A percentile compares a stretch with the other conserved stretches of the same genome.
Conservation (phyloP, 2,329 filamentous ascomycete genomes). For the Sphaerulina vaccinii region DNA sequence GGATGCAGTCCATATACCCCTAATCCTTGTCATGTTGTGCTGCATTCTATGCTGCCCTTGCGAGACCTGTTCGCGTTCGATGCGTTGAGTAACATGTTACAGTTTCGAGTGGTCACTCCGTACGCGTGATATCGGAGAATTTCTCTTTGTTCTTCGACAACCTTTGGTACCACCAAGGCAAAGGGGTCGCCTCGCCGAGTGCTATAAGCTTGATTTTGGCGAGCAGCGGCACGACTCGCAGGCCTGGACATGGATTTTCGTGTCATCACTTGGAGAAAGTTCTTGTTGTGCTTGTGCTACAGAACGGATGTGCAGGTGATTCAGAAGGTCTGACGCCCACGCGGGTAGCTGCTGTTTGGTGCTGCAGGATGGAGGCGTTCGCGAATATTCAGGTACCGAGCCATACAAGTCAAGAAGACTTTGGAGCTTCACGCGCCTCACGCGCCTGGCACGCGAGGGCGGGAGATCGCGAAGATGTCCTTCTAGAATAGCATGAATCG, state of each 20-base stretch:
- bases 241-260: neutral
- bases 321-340: too few species aligned
- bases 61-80: neutral
- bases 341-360: neutral
- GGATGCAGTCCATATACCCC: neutral
- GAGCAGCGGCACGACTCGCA: neutral
- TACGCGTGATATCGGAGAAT: neutral
- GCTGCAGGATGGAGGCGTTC: neutral
- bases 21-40: neutral
- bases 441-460: too few species aligned
- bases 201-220: neutral
- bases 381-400: neutral
- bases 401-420: neutral
- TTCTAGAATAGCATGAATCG: too few species aligned
- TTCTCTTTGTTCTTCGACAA: neutral
- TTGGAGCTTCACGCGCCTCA: neutral
- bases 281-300: neutral
- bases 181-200: neutral
- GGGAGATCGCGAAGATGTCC: too few species aligned
- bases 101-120: neutral
- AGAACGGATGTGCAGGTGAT: neutral
- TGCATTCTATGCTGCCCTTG: neutral
- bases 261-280: neutral
- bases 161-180: neutral
- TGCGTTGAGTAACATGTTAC: neutral